These are phyloP conservation scores for Marchantia polymorpha DNA, from an alignment of 225 moss, liverwort and hornwort species.

Conservation along the genomic window DNA sequence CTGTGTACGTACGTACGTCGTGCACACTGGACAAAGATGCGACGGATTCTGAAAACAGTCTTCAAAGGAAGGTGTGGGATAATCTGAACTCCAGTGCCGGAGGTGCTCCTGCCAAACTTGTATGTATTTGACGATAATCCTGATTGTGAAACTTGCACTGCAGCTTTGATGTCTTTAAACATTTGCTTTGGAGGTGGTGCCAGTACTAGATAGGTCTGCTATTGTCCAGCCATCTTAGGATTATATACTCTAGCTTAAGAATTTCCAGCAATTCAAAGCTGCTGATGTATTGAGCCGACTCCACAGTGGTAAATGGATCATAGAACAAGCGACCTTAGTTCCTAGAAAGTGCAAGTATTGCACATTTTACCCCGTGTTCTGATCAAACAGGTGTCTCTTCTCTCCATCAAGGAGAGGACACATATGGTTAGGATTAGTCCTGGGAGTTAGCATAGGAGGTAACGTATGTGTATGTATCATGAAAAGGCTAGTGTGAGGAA, in stretches of 20 bases:
- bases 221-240: constrained; percentile 6
- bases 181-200: background rate
- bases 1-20: background rate
- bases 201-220: background rate
- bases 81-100: constrained; percentile 9
- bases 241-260: background rate
- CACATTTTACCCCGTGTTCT: background rate
- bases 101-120: constrained; percentile 17
- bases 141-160: background rate
- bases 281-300: background rate
- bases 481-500: background rate
- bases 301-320: background rate
- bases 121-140: constrained; percentile 20
- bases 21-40: background rate
- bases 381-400: background rate
- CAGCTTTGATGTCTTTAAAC: background rate
- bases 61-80: constrained; percentile 11
- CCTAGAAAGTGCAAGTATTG: background rate
- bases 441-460: constrained; percentile 12
- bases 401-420: background rate
- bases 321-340: background rate
- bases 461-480: constrained; percentile 9
- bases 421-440: background rate
- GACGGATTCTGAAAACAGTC: background rate
- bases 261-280: background rate